Evolutionary conservation across 1,284 basidiomycete genomes (phyloP).

Genomic region (Ganoderma lingzhi): DNA sequence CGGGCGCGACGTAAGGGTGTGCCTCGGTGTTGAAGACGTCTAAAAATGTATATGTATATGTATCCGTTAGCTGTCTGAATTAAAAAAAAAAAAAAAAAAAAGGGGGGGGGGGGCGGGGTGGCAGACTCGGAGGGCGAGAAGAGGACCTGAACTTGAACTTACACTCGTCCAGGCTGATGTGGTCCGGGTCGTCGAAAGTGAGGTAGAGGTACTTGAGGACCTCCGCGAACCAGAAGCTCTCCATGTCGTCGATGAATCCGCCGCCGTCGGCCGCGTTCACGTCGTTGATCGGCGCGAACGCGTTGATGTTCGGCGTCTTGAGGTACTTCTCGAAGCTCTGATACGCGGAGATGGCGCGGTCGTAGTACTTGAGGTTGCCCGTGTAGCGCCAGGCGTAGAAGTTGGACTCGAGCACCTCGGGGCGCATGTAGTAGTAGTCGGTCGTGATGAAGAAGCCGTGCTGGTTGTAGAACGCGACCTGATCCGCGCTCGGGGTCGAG

Average conservation of each 20-base stretch:
- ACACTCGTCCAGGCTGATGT: constrained; percentile 74
- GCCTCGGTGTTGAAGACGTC: constrained; percentile 81
- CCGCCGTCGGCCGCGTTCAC: constrained; percentile 50
- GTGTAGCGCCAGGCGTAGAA: constrained; percentile 82
- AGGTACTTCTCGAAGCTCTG: constrained; percentile 51
- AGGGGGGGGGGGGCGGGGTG: background rate
- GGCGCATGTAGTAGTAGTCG: constrained; percentile 60
- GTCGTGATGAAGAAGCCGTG: constrained; percentile 70
- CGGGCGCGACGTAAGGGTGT: constrained; percentile 68
- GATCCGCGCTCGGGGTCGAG: constrained; percentile 43
- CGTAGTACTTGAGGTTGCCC: constrained; percentile 55
- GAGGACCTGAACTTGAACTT: constrained; percentile 30
- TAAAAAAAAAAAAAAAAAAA: no score
- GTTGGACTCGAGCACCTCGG: constrained; percentile 80
- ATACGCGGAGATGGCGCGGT: constrained; percentile 47
- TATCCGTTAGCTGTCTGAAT: background rate
- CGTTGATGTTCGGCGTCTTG: constrained; percentile 36
- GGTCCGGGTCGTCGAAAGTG: constrained; percentile 74
- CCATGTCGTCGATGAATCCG: constrained; percentile 62
- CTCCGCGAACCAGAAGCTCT: constrained; percentile 84
- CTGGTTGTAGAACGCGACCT: constrained; percentile 59
- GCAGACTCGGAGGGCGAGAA: background rate
- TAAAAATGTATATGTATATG: constrained; percentile 32
- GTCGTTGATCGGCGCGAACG: constrained; percentile 55
- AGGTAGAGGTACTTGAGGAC: constrained; percentile 80